Percentiles rank a stretch among this genome's conserved stretches.
phyloP scores from a whole-genome alignment of 2,329 filamentous ascomycete species.

The Fusarium sp. region DNA sequence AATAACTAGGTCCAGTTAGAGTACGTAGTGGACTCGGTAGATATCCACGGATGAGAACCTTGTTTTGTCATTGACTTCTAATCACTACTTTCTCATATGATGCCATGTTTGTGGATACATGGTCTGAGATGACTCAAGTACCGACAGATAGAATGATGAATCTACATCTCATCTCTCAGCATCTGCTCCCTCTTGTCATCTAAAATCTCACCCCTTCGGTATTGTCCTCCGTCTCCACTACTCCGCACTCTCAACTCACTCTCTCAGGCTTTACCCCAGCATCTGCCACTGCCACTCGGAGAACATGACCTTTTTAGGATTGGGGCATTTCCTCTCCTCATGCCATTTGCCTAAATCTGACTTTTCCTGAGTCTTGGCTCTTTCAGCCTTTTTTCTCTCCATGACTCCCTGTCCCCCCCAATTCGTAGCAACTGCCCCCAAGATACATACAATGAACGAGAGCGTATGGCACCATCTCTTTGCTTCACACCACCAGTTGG shows the following conservation, averaged over 20 bases:
- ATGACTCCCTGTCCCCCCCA: not conserved
- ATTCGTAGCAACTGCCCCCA: not conserved
- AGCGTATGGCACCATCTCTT: conserved; percentile 15
- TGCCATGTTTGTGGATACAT: conserved; percentile 16
- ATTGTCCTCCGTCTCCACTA: conserved; percentile 31
- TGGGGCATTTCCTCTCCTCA: not conserved
- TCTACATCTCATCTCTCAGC: conserved; percentile 15
- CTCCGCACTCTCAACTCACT: conserved; percentile 33
- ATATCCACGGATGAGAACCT: not conserved
- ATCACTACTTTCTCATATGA: not conserved
- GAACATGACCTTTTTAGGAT: conserved; percentile 5
- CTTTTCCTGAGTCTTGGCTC: conserved; percentile 17
- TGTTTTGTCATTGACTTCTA: not conserved
- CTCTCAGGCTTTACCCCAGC: conserved; percentile 10
- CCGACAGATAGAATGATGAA: conserved; percentile 1
- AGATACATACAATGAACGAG: not conserved
- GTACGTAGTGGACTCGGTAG: not conserved
- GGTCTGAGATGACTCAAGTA: conserved; percentile 34
- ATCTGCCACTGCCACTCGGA: not conserved
- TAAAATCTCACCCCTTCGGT: conserved; percentile 26
- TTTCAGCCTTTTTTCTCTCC: not conserved
- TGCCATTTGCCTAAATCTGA: not conserved
- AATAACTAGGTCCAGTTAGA: not conserved
- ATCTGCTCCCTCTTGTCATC: not conserved
- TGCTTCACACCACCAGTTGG: conserved; percentile 2